These are phyloP conservation scores for Breynia disticha DNA, from an alignment of 441 rosid species.

Conservation along the genomic window DNA sequence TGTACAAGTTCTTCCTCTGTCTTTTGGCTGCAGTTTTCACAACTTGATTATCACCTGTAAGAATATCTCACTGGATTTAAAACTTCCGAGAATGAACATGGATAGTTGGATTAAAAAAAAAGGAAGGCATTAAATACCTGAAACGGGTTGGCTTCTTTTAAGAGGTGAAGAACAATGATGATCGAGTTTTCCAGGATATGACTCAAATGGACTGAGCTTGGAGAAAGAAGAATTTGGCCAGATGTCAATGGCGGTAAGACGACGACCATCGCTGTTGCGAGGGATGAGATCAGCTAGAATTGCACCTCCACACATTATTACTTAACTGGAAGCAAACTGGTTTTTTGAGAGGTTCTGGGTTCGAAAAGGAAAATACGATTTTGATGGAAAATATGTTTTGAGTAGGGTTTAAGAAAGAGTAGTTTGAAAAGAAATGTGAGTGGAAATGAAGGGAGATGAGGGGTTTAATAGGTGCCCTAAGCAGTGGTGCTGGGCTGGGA, in stretches of 20 bases:
- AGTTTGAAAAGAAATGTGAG: no score
- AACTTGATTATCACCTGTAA: constrained; percentile 27
- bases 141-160: constrained; percentile 22
- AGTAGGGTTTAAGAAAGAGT: no score
- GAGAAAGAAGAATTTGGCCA: constrained; percentile 35
- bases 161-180: constrained; percentile 12
- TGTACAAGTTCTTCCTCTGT: constrained; percentile 67
- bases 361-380: no score
- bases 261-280: constrained; percentile 24
- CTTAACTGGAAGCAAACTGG: no score
- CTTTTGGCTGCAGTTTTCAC: constrained; percentile 36
- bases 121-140: constrained; percentile 33
- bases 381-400: no score
- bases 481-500: no score
- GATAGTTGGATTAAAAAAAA: not conserved
- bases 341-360: no score
- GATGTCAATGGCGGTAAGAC: constrained; percentile 27
- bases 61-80: constrained; percentile 15
- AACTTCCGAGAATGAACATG: no score
- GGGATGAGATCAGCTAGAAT: constrained; percentile 37
- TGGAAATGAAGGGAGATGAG: no score
- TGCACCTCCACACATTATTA: constrained; percentile 66
- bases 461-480: no score
- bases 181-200: not conserved
- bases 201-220: constrained; percentile 17